Evolutionary conservation across 768 basidiomycete genomes (phyloP).

Genomic region (Russula compacta): DNA sequence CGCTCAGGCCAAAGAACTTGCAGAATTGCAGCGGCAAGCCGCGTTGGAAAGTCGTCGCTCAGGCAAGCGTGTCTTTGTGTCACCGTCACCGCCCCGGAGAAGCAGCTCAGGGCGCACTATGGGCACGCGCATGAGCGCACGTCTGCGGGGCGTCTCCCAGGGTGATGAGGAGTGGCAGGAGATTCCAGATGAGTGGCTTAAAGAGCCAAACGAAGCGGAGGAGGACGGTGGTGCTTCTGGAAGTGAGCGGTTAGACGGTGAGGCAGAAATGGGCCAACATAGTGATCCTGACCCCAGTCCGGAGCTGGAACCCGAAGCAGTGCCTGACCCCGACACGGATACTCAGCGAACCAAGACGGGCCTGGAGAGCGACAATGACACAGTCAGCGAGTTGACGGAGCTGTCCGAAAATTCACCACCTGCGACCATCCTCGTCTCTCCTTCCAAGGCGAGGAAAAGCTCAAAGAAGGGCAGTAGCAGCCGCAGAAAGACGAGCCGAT

Average conservation of each 20-base stretch:
- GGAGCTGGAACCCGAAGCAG: slow-evolving; percentile 11
- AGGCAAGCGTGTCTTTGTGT: slow-evolving; percentile 4
- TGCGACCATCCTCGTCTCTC: slow-evolving; percentile 21
- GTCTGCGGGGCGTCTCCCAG: slow-evolving; percentile 42
- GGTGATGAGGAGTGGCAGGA: slow-evolving; percentile 63
- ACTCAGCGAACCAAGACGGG: slow-evolving; percentile 35
- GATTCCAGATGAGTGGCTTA: slow-evolving; percentile 69
- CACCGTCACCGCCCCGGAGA: slow-evolving; percentile 11
- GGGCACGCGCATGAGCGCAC: slow-evolving; percentile 59
- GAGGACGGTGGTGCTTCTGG: slow-evolving; percentile 14
- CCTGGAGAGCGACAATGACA: slow-evolving; percentile 50
- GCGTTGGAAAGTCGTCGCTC: slow-evolving; percentile 22
- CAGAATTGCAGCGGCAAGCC: slow-evolving; percentile 49
- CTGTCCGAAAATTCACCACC: slow-evolving; percentile 43
- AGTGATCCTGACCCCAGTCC: slow-evolving; percentile 1
- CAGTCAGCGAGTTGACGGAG: slow-evolving; percentile 69
- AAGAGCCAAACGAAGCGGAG: slow-evolving; percentile 20
- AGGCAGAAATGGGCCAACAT: slow-evolving; percentile 13
- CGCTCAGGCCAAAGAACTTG: slow-evolving; percentile 59
- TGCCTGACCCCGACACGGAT: slow-evolving; percentile 21
- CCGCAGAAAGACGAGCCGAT: slow-evolving; percentile 4
- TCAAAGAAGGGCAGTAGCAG: slow-evolving; percentile 6
- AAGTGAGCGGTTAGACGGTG: slow-evolving; percentile 18
- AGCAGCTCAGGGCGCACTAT: slow-evolving; percentile 27
- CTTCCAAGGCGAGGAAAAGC: slow-evolving; percentile 11